Percentiles rank a stretch among this genome's conserved stretches.
Conservation (phyloP, 345 rosid species). For the Cardamine resedifolia region DNA sequence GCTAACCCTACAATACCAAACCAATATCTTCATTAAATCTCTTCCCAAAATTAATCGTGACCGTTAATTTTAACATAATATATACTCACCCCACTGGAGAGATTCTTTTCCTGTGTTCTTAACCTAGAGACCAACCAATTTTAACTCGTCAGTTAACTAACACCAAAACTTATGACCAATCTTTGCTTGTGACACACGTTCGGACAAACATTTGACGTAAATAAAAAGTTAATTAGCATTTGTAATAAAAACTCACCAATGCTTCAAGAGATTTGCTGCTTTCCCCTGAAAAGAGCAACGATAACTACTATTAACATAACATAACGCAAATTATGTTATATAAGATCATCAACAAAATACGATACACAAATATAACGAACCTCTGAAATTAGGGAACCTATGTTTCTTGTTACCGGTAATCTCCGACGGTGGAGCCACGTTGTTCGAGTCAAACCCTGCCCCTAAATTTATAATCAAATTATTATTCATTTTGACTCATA, state of each 20-base stretch:
- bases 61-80: background rate
- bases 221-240: background rate
- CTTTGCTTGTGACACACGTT: background rate
- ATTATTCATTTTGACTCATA: background rate
- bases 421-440: slow-evolving; percentile 49
- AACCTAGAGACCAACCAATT: slow-evolving; percentile 51
- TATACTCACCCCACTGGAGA: slow-evolving; percentile 78
- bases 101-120: slow-evolving; percentile 89
- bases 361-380: slow-evolving; percentile 34
- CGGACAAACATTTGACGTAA: background rate
- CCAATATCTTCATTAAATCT: background rate
- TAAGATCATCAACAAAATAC: background rate
- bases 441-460: slow-evolving; percentile 53
- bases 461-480: slow-evolving; percentile 33
- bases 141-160: background rate
- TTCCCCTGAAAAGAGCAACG: slow-evolving; percentile 56
- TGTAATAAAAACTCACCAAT: slow-evolving; percentile 52
- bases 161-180: background rate
- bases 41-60: background rate
- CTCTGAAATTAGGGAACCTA: slow-evolving; percentile 65
- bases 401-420: slow-evolving; percentile 44
- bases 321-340: background rate
- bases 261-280: slow-evolving; percentile 78
- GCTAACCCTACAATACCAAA: slow-evolving; percentile 60
- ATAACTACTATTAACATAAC: background rate